Evolutionary conservation across 177 flowering plant species (phyloP).

Genomic region (Vitis hybrid): DNA sequence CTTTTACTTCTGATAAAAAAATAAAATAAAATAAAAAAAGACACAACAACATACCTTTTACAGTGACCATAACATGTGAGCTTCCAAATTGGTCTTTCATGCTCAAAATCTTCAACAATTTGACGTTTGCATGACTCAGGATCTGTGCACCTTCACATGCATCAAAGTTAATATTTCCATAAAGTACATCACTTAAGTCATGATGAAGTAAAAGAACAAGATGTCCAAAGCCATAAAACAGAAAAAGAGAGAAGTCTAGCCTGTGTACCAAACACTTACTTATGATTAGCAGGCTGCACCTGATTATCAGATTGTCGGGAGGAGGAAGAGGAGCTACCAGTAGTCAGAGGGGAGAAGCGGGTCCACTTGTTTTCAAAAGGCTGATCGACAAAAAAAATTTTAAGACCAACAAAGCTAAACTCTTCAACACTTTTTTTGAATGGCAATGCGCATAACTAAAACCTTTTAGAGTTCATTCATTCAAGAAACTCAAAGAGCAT

Average conservation of each 20-base stretch:
- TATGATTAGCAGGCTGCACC: conserved; percentile 39
- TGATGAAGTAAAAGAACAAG: neutral
- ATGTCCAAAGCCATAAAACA: neutral
- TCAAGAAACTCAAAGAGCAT: no score
- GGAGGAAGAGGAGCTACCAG: conserved; percentile 28
- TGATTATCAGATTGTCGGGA: conserved; percentile 47
- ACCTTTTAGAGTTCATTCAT: no score
- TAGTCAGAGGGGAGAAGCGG: conserved; percentile 36
- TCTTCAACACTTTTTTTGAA: no score
- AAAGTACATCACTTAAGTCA: neutral
- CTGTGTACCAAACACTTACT: conserved; percentile 34
- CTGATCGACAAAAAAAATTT: conserved; percentile 35
- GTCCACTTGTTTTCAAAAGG: conserved; percentile 80
- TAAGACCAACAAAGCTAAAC: neutral
- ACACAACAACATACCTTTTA: conserved; percentile 20
- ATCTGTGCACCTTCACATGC: conserved; percentile 51
- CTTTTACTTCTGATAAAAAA: conserved; percentile 16
- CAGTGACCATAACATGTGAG: conserved; percentile 81
- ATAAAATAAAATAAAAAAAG: no score
- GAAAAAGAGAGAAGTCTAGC: neutral
- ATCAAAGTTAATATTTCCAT: conserved; percentile 8
- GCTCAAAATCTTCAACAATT: conserved; percentile 66
- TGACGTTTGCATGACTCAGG: conserved; percentile 65
- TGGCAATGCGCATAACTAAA: no score
- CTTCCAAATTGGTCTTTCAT: conserved; percentile 89